Conservation (phyloP, 1,284 basidiomycete species). For the Pisolithus thermaeus region DNA sequence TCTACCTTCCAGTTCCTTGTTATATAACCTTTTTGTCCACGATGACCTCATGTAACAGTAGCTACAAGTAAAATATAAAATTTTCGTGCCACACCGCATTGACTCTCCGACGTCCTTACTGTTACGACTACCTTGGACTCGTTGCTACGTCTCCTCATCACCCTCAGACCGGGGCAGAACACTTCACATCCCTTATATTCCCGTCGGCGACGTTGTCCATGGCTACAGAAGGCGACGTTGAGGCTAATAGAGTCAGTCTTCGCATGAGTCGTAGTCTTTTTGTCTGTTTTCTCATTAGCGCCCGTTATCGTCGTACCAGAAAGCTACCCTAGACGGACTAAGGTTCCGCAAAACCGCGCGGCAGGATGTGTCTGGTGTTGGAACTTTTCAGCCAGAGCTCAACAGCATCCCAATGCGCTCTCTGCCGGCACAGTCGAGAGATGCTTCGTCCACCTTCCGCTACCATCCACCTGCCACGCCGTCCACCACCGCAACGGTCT, state of each 20-base stretch:
- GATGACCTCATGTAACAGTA: constrained; percentile 26
- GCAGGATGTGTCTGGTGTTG: constrained; percentile 30
- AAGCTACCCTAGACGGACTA: constrained; percentile 54
- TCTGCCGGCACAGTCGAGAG: constrained; percentile 52
- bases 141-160: constrained; percentile 22
- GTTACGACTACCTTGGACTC: constrained; percentile 23
- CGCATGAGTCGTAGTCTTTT: constrained; percentile 12
- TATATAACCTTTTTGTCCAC: constrained; percentile 9
- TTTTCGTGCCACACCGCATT: constrained; percentile 47
- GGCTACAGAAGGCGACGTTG: constrained; percentile 35
- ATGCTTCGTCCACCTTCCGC: constrained; percentile 44
- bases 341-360: constrained; percentile 51
- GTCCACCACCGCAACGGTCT: constrained; percentile 45
- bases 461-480: constrained; percentile 36
- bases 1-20: too few relatives aligned
- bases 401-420: constrained; percentile 23
- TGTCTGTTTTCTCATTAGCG: constrained; percentile 30
- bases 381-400: constrained; percentile 30
- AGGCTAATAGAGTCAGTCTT: constrained; percentile 37
- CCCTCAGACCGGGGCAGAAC: constrained; percentile 14
- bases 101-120: constrained; percentile 50
- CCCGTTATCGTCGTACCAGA: constrained; percentile 35
- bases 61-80: constrained; percentile 32
- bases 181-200: constrained; percentile 11
- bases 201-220: constrained; percentile 22